Conservation (phyloP, 2,329 filamentous ascomycete genomes). For the Esteya vermicola region DNA sequence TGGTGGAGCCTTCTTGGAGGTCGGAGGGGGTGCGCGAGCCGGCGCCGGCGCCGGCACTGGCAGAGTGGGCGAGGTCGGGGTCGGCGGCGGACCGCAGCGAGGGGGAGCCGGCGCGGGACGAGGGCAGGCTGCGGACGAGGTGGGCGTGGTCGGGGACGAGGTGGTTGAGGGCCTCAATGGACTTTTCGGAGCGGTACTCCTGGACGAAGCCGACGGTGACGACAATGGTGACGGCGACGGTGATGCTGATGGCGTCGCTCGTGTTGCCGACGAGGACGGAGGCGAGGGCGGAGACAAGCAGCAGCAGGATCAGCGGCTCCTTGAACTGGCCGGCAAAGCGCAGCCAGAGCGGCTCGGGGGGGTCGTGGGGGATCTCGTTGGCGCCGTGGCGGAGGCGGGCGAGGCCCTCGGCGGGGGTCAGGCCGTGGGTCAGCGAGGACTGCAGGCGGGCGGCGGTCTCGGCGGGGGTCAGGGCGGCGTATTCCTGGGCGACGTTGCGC, state of each 20-base stretch:
- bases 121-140: slow-evolving; percentile 52
- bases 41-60: neutral
- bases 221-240: slow-evolving; percentile 90
- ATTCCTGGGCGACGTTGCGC: slow-evolving; percentile 42
- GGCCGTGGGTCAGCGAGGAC: slow-evolving; percentile 71
- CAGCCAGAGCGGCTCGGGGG: slow-evolving; percentile 86
- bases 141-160: slow-evolving; percentile 92
- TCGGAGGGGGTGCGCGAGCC: slow-evolving; percentile 29
- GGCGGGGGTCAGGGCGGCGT: slow-evolving; percentile 54
- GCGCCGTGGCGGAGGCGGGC: slow-evolving; percentile 67
- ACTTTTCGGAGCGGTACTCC: slow-evolving; percentile 95
- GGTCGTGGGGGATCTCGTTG: slow-evolving; percentile 90
- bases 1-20: no score
- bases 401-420: slow-evolving; percentile 69
- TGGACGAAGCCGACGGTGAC: slow-evolving; percentile 93
- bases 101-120: slow-evolving; percentile 14
- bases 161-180: slow-evolving; percentile 84
- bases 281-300: slow-evolving; percentile 75
- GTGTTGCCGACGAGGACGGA: slow-evolving; percentile 86
- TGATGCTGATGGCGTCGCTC: slow-evolving; percentile 91
- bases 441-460: slow-evolving; percentile 65
- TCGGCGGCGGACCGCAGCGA: neutral
- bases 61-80: slow-evolving; percentile 12
- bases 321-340: slow-evolving; percentile 95
- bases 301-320: slow-evolving; percentile 84